These are phyloP conservation scores for Podospora comata DNA, from an alignment of 495 filamentous ascomycete species.

Conservation along the genomic window DNA sequence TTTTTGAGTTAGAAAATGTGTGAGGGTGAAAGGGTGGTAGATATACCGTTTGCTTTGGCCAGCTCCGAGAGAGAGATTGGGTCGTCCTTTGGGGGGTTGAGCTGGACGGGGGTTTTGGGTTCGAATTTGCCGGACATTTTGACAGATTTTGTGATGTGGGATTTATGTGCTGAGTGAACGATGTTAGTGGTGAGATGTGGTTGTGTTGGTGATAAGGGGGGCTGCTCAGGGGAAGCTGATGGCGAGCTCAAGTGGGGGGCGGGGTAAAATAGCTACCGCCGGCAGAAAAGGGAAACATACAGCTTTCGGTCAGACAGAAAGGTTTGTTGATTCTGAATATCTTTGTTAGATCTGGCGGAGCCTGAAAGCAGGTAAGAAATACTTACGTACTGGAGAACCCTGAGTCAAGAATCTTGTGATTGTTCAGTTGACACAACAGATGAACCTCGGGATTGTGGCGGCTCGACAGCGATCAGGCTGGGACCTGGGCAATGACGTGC, in stretches of 20 bases:
- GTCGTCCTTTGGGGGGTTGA: slow-evolving; percentile 86
- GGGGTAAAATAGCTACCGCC: neutral
- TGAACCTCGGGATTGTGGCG: slow-evolving; percentile 21
- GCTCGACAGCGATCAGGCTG: slow-evolving; percentile 10
- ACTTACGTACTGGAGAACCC: neutral
- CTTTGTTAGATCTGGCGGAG: neutral
- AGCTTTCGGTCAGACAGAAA: neutral
- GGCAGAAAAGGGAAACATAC: neutral
- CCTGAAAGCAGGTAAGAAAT: neutral
- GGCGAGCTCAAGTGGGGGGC: neutral
- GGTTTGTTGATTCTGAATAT: neutral
- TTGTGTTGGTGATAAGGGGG: neutral
- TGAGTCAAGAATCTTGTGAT: neutral
- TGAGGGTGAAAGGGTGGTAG: neutral
- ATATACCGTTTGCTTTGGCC: slow-evolving; percentile 75
- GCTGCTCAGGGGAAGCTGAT: neutral
- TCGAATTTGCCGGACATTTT: slow-evolving; percentile 69
- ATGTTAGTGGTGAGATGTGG: neutral
- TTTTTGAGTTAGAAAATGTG: neutral
- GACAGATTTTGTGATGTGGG: neutral
- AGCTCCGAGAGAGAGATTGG: slow-evolving; percentile 72
- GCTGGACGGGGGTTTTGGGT: slow-evolving; percentile 76
- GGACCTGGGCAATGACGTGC: slow-evolving; percentile 18
- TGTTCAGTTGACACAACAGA: slow-evolving; percentile 5
- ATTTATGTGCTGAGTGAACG: neutral